A percentile compares a stretch with the other conserved stretches of the same genome.
phyloP scores from a whole-genome alignment of 129 eudicot species.

The Arctium lappa region DNA sequence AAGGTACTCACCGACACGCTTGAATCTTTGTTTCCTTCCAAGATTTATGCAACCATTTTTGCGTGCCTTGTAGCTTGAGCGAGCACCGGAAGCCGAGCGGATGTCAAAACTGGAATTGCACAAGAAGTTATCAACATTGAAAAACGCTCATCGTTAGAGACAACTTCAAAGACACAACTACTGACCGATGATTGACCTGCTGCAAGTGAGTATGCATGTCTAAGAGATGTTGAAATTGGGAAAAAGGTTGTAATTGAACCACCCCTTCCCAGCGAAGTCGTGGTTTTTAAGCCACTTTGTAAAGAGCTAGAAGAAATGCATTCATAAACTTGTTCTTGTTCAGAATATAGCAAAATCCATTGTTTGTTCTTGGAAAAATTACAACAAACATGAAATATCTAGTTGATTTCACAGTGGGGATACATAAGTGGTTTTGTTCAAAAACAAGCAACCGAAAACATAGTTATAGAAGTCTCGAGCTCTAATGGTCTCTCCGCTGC shows the following conservation, averaged over 20 bases:
- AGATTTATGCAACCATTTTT: neutral
- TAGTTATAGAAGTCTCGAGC: slow-evolving; percentile 69
- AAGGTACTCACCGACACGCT: slow-evolving; percentile 48
- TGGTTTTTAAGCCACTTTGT: neutral
- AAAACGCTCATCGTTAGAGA: slow-evolving; percentile 25
- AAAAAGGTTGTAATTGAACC: neutral
- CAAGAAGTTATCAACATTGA: slow-evolving; percentile 53
- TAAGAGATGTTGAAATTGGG: neutral
- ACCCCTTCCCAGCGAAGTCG: neutral
- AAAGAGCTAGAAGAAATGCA: neutral
- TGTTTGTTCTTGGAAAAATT: neutral
- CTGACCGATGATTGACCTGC: neutral
- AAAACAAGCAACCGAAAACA: slow-evolving; percentile 81
- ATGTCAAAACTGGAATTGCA: slow-evolving; percentile 76
- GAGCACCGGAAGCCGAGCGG: slow-evolving; percentile 78
- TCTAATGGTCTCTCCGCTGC: slow-evolving; percentile 51
- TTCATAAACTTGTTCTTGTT: slow-evolving; percentile 12
- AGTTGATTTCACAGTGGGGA: slow-evolving; percentile 48
- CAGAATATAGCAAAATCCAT: neutral
- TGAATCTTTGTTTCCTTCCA: neutral
- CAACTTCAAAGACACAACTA: neutral
- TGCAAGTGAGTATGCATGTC: neutral
- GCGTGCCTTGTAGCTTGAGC: slow-evolving; percentile 58
- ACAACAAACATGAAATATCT: slow-evolving; percentile 10
- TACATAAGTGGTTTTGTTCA: slow-evolving; percentile 64